Evolutionary conservation across 2,329 filamentous ascomycete species (phyloP).

Genomic region (Aspergillus sp.): DNA sequence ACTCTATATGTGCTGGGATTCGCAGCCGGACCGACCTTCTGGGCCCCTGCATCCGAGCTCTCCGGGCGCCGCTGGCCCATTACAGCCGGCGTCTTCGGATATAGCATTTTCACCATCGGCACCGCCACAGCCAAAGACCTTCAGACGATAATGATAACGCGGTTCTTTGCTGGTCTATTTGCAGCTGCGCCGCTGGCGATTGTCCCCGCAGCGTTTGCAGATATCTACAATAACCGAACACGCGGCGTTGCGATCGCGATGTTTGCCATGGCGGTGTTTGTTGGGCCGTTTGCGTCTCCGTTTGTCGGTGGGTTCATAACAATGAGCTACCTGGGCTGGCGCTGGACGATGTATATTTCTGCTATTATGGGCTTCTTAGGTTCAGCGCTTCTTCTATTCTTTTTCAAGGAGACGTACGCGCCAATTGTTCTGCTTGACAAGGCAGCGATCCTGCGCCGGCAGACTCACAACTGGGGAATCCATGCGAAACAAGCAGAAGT

Average conservation of each 20-base stretch:
- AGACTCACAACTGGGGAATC: conserved; percentile 3
- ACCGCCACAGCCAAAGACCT: too few species aligned
- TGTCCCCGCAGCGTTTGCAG: too few species aligned
- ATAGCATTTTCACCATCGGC: too few species aligned
- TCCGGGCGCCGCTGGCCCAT: background rate
- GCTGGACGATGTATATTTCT: conserved; percentile 6
- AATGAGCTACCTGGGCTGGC: conserved; percentile 5
- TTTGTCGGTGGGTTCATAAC: conserved; percentile 7
- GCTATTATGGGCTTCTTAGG: conserved; percentile 1
- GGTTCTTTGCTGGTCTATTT: conserved; percentile 3
- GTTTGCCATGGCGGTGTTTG: too few species aligned
- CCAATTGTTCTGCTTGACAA: conserved; percentile 1
- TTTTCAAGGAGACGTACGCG: conserved; percentile 4
- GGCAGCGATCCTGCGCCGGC: background rate
- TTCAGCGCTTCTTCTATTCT: background rate
- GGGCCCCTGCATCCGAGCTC: background rate
- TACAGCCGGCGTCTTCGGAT: too few species aligned
- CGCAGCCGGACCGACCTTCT: too few species aligned
- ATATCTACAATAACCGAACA: too few species aligned
- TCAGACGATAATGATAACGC: conserved; percentile 4
- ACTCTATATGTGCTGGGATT: too few species aligned
- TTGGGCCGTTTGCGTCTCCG: background rate
- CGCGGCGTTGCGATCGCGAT: too few species aligned
- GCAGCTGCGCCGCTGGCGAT: too few species aligned
- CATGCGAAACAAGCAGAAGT: conserved; percentile 8